Conservation (phyloP, 805 yeast species). For the Yarrowia sp. region DNA sequence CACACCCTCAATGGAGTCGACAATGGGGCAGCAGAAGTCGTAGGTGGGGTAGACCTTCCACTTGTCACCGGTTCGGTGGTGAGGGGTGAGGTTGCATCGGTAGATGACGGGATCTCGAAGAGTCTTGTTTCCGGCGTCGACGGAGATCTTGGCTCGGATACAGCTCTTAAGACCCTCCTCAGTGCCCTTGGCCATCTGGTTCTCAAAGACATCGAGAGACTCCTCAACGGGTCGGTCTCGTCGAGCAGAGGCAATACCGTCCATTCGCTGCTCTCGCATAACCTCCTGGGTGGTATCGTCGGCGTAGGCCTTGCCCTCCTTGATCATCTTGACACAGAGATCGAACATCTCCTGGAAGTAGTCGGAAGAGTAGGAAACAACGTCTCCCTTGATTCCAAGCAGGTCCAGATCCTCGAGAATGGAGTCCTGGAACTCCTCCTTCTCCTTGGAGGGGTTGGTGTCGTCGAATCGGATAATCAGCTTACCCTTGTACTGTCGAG, state of each 20-base stretch:
- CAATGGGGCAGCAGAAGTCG: constrained; percentile 97
- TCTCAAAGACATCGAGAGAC: constrained; percentile 74
- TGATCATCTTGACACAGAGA: constrained; percentile 77
- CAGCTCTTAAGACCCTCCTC: constrained; percentile 90
- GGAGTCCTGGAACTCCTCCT: constrained; percentile 88
- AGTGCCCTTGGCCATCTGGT: constrained; percentile 89
- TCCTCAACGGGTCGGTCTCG: constrained; percentile 93
- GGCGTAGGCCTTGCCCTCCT: constrained; percentile 94
- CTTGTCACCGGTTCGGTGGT: constrained; percentile 86
- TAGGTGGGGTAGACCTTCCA: constrained; percentile 99
- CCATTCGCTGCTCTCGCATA: constrained; percentile 99
- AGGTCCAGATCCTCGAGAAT: constrained; percentile 88
- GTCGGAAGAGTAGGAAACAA: constrained; percentile 83
- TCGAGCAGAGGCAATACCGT: constrained; percentile 87
- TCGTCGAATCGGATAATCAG: constrained; percentile 96
- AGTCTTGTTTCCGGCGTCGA: constrained; percentile 86
- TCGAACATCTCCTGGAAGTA: constrained; percentile 92
- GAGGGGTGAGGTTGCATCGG: constrained; percentile 96
- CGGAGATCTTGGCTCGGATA: constrained; percentile 94
- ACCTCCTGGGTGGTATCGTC: constrained; percentile 92
- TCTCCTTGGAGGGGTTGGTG: constrained; percentile 96
- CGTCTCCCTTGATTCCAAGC: constrained; percentile 91
- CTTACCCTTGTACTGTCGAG: constrained; percentile 93
- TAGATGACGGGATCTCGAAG: constrained; percentile 97
- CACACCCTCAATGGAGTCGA: constrained; percentile 93